Conservation (phyloP, 352 stramenopile species). For the Globisporangium carolinianum region DNA sequence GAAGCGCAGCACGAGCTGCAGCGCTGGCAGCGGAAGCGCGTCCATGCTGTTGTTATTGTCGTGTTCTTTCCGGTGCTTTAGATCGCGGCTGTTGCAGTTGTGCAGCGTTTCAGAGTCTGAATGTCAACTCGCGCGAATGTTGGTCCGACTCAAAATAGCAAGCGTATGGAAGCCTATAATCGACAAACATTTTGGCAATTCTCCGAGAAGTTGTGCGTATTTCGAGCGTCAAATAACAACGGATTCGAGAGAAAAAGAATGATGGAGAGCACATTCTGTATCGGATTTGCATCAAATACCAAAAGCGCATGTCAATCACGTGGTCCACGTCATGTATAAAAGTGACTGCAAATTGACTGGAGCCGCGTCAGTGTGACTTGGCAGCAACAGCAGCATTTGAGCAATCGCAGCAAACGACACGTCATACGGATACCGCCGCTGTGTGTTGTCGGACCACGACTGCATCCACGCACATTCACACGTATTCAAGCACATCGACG, state of each 20-base stretch:
- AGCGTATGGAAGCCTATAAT: not conserved
- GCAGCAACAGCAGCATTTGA: not conserved
- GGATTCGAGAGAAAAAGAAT: too few relatives aligned
- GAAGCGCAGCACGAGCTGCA: constrained; percentile 8
- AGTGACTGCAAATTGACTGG: not conserved
- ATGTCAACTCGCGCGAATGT: not conserved
- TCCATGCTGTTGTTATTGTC: constrained; percentile 2
- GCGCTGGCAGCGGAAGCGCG: constrained; percentile 8
- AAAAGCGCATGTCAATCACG: not conserved
- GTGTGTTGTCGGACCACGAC: too few relatives aligned
- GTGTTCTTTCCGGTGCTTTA: not conserved
- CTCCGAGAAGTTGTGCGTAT: too few relatives aligned
- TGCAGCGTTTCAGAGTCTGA: not conserved
- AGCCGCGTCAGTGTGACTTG: not conserved
- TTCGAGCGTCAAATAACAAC: too few relatives aligned
- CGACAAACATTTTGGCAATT: not conserved
- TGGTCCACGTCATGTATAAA: too few relatives aligned
- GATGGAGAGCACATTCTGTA: not conserved
- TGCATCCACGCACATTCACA: not conserved
- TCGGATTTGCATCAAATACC: not conserved
- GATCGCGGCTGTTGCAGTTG: too few relatives aligned
- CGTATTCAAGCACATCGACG: not conserved
- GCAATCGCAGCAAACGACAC: not conserved
- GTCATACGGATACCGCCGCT: not conserved
- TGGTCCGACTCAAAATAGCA: not conserved